Evolutionary conservation across 2,329 filamentous ascomycete genomes (phyloP), one percentile per base, ranked within the genome.

Genomic region (Aureobasidium sp.): DNA sequence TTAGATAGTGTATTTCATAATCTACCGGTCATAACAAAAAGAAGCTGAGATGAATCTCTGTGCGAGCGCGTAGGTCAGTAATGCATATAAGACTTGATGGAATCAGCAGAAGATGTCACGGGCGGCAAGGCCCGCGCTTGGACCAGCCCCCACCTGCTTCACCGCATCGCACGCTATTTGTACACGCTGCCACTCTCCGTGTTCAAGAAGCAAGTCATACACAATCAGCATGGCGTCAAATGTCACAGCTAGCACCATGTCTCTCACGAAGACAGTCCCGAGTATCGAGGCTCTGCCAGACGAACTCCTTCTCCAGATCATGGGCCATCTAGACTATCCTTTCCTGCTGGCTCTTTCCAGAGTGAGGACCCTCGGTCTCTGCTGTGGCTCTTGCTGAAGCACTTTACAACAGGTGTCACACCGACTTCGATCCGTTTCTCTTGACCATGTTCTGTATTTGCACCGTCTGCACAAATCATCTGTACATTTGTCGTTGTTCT

Each of bases 371-470:
- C 15, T 42, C 37, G 22, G n/a, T n/a, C n/a, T 39, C 12, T n/a
- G 39, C 51, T 39, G 29, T 44, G 65, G 63, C 64, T 47, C 31
- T 42, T 37, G 48, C 59, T 61, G 39, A 61, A 52, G 12, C 47
- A 31, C 14, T 39, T 39, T 25, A 48, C 17, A 45, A 61, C 70
- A 87, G 85, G 82, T 82, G 42, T 86, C 79, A 64, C 87, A 82
- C 70, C 81, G 80, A 64, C 79, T 90, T 57, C 84, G 87, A 65
- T 71, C 74, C 47, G 79, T 90, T 53, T 85, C 84, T 27, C 77
- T 84, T 47, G 80, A 86, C 45, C 87, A 87, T n/a, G 78, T 88
- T 61, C 76, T 90, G 17, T 87, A 89, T 70, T 76, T 76, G 59
- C 77, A 81, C 65, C 86, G 87, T 51, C 81, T 88, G 22, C 84